Evolutionary conservation across 1,139 yeast species (phyloP).

Genomic region (Candida gigantensis): DNA sequence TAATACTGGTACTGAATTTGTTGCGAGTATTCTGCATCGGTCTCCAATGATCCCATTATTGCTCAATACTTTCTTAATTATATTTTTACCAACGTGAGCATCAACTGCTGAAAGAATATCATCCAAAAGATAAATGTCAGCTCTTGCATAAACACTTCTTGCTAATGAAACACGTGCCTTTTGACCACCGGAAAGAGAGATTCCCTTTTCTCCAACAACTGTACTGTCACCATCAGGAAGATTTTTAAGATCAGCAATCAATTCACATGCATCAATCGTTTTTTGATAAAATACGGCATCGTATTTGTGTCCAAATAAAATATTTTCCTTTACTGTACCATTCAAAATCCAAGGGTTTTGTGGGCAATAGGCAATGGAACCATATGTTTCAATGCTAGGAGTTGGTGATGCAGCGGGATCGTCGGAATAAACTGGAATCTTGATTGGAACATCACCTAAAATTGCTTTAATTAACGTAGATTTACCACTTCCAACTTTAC

Average conservation of each 20-base stretch:
- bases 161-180: conserved; percentile 41
- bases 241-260: conserved; percentile 31
- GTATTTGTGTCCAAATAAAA: conserved; percentile 37
- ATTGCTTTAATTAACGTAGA: conserved; percentile 50
- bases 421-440: conserved; percentile 12
- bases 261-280: conserved; percentile 37
- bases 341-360: conserved; percentile 42
- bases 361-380: conserved; percentile 31
- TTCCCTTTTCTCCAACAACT: conserved; percentile 44
- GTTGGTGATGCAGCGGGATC: conserved; percentile 5
- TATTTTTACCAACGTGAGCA: conserved; percentile 35
- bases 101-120: conserved; percentile 40
- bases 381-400: conserved; percentile 35
- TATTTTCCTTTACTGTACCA: conserved; percentile 38
- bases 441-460: conserved; percentile 50
- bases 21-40: conserved; percentile 35
- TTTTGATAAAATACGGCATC: conserved; percentile 26
- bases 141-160: conserved; percentile 40
- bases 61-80: conserved; percentile 29
- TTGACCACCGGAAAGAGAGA: conserved; percentile 43
- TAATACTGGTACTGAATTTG: conserved; percentile 34
- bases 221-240: conserved; percentile 41
- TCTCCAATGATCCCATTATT: conserved; percentile 28
- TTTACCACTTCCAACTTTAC: conserved; percentile 64
- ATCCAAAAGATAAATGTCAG: conserved; percentile 37